Conservation (phyloP, 441 rosid genomes). For the Melastoma candidum region DNA sequence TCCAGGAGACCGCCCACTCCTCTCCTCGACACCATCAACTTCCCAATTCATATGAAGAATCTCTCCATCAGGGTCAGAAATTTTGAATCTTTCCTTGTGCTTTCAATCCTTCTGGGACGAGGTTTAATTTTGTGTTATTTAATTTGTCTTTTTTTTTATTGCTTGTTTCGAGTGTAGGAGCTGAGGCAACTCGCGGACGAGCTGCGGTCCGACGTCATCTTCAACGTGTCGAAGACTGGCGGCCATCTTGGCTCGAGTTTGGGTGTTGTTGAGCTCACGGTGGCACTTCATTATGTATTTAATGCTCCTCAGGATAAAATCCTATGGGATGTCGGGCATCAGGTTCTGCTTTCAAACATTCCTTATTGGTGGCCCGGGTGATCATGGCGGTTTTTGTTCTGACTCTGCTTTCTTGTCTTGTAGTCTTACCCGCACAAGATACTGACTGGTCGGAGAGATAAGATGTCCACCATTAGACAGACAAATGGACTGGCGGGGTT, state of each 20-base stretch:
- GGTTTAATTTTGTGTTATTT: too few relatives aligned
- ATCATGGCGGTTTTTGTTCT: background rate
- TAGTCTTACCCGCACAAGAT: constrained; percentile 92
- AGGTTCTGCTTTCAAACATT: constrained; percentile 30
- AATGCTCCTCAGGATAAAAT: constrained; percentile 78
- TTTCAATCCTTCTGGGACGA: background rate
- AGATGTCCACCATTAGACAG: constrained; percentile 80
- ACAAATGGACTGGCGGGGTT: constrained; percentile 82
- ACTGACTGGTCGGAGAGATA: constrained; percentile 85
- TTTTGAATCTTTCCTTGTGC: background rate
- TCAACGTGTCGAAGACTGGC: constrained; percentile 80
- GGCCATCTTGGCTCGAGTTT: constrained; percentile 94
- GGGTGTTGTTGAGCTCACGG: constrained; percentile 95
- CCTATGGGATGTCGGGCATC: constrained; percentile 97
- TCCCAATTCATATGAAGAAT: constrained; percentile 93
- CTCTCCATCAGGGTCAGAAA: constrained; percentile 58
- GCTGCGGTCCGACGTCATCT: constrained; percentile 79
- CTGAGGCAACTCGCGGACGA: constrained; percentile 81
- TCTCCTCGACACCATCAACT: constrained; percentile 80
- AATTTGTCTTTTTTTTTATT: too few relatives aligned
- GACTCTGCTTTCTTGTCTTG: constrained; percentile 1
- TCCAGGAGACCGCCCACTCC: constrained; percentile 81
- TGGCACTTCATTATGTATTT: constrained; percentile 86
- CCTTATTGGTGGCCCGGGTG: background rate
- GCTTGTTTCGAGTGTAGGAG: constrained; percentile 29